phyloP scores from a whole-genome alignment of 805 yeast genomes.

The Wickerhamiella cacticola region DNA sequence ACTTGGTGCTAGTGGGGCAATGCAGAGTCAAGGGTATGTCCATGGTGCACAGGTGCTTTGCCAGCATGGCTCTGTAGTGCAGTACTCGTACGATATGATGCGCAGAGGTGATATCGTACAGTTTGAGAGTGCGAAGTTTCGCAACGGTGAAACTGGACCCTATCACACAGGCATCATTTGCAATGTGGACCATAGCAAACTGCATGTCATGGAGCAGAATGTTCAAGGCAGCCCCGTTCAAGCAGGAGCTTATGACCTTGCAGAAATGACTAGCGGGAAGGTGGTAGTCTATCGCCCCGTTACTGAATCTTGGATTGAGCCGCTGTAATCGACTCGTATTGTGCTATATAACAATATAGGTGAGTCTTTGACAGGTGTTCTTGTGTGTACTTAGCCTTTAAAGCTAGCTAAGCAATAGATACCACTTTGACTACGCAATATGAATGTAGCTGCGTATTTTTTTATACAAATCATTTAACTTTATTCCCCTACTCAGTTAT shows the following conservation, averaged over 20 bases:
- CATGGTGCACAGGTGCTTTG: constrained; percentile 26
- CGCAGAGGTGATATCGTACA: constrained; percentile 31
- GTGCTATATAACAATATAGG: no score
- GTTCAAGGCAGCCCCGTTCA: constrained; percentile 16
- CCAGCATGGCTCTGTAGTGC: constrained; percentile 14
- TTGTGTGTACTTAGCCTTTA: no score
- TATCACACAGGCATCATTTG: constrained; percentile 30
- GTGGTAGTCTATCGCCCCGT: constrained; percentile 28
- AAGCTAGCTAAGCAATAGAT: no score
- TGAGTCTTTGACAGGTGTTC: no score
- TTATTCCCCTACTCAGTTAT: no score
- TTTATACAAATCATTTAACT: no score
- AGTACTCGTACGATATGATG: constrained; percentile 20
- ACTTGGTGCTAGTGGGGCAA: constrained; percentile 22
- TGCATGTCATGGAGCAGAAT: constrained; percentile 19
- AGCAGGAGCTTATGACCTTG: constrained; percentile 24
- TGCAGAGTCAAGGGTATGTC: constrained; percentile 25
- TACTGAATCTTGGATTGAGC: constrained; percentile 27
- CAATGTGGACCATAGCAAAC: constrained; percentile 19
- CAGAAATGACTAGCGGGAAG: constrained; percentile 24
- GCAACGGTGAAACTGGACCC: constrained; percentile 20
- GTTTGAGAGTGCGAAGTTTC: constrained; percentile 25
- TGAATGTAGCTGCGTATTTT: no score
- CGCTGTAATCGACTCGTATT: no score
- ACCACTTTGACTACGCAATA: no score